These are phyloP conservation scores for Lodderomyces oxycetoniae DNA, from an alignment of 1,139 yeast genomes.

Conservation along the genomic window DNA sequence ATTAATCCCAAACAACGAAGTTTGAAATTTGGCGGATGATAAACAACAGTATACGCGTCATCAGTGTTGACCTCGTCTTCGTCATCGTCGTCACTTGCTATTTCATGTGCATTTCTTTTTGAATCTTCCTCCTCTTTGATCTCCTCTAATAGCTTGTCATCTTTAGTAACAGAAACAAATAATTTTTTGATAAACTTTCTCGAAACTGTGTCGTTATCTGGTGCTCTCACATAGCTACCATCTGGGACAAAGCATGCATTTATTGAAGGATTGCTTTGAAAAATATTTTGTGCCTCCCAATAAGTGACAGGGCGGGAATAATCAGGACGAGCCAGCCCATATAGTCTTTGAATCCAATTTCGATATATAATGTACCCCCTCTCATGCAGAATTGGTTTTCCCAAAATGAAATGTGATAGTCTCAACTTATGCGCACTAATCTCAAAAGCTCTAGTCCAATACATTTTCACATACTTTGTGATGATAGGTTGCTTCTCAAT, in stretches of 20 bases:
- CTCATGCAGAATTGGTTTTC: slow-evolving; percentile 65
- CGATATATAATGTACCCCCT: slow-evolving; percentile 68
- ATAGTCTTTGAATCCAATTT: slow-evolving; percentile 37
- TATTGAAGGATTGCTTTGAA: slow-evolving; percentile 34
- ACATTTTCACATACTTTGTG: slow-evolving; percentile 37
- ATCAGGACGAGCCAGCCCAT: slow-evolving; percentile 47
- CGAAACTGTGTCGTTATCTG: slow-evolving; percentile 73
- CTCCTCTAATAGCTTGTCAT: slow-evolving; percentile 48
- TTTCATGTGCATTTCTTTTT: slow-evolving; percentile 11
- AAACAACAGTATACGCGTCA: slow-evolving; percentile 69
- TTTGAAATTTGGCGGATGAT: slow-evolving; percentile 78
- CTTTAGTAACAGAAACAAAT: slow-evolving; percentile 79
- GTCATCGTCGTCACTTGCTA: slow-evolving; percentile 18
- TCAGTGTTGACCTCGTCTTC: slow-evolving; percentile 42
- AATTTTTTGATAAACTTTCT: slow-evolving; percentile 57
- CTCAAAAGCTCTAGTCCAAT: slow-evolving; percentile 64
- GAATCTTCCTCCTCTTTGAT: slow-evolving; percentile 9
- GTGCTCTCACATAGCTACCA: slow-evolving; percentile 83
- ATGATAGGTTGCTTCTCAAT: slow-evolving; percentile 14
- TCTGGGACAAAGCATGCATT: slow-evolving; percentile 63
- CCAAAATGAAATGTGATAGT: slow-evolving; percentile 74
- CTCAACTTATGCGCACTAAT: slow-evolving; percentile 55
- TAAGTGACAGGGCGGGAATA: slow-evolving; percentile 53
- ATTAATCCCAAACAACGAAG: slow-evolving; percentile 54
- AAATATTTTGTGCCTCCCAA: slow-evolving; percentile 42